Evolutionary conservation across 1,139 yeast species (phyloP).

Genomic region (Suhomyces coccinellae): DNA sequence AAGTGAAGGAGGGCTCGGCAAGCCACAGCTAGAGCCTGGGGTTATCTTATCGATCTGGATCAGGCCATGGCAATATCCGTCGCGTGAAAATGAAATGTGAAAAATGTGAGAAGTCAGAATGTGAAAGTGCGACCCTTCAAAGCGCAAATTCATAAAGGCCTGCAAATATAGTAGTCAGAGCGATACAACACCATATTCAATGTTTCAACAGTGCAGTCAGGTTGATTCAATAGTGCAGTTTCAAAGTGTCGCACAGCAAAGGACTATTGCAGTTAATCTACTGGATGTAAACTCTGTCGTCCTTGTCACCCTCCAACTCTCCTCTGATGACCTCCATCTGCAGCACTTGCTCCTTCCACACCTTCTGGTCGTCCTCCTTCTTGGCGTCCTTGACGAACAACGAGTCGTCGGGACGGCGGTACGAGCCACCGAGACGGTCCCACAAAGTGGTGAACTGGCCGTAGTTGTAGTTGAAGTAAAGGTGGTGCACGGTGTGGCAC

Average conservation of each 20-base stretch:
- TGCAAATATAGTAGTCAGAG: too few relatives aligned
- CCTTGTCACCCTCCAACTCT: slow-evolving; percentile 72
- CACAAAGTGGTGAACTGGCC: slow-evolving; percentile 98
- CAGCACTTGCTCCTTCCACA: slow-evolving; percentile 72
- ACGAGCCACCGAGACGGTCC: slow-evolving; percentile 94
- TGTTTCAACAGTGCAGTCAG: too few relatives aligned
- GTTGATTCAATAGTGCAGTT: too few relatives aligned
- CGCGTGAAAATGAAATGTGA: background rate
- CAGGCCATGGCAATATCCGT: background rate
- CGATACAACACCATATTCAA: too few relatives aligned
- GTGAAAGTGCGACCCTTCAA: too few relatives aligned
- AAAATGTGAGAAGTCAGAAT: too few relatives aligned
- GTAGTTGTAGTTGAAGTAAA: slow-evolving; percentile 94
- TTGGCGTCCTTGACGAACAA: slow-evolving; percentile 68
- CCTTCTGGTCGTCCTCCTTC: slow-evolving; percentile 44
- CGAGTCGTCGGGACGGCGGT: slow-evolving; percentile 87
- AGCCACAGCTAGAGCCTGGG: too few relatives aligned
- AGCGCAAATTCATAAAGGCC: too few relatives aligned
- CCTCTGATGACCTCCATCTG: slow-evolving; percentile 81
- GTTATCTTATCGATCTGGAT: too few relatives aligned
- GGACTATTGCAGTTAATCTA: too few relatives aligned
- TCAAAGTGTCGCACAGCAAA: too few relatives aligned
- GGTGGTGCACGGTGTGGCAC: slow-evolving; percentile 94
- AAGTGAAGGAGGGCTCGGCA: too few relatives aligned
- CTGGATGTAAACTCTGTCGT: slow-evolving; percentile 47